A percentile compares a stretch with the other conserved stretches of the same genome.
phyloP scores from a whole-genome alignment of 1,284 basidiomycete species.

The Heterobasidion irregulare region DNA sequence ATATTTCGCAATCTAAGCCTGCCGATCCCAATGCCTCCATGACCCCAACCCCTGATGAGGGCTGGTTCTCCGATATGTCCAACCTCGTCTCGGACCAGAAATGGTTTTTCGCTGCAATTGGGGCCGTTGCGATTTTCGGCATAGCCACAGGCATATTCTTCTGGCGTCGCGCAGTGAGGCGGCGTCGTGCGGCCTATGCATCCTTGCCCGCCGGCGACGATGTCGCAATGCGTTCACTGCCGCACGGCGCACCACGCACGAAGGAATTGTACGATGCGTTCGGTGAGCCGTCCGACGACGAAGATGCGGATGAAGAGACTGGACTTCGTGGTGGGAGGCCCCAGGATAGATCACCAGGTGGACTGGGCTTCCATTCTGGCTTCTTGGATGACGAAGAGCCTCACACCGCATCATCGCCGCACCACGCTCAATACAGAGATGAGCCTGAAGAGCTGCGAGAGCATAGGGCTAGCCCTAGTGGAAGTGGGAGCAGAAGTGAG shows the following conservation, averaged over 20 bases:
- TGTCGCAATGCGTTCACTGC: constrained; percentile 63
- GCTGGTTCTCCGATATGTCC: constrained; percentile 82
- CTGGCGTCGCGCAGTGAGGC: constrained; percentile 54
- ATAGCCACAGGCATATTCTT: constrained; percentile 58
- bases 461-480: constrained; percentile 5
- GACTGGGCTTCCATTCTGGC: constrained; percentile 48
- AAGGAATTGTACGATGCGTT: constrained; percentile 92
- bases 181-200: constrained; percentile 52
- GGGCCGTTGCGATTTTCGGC: constrained; percentile 65
- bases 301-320: constrained; percentile 63
- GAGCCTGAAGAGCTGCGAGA: constrained; percentile 33
- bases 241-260: constrained; percentile 36
- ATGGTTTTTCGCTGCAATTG: constrained; percentile 80
- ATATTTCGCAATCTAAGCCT: constrained; percentile 12
- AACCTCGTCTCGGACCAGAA: constrained; percentile 68
- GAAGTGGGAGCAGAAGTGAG: constrained; percentile 34
- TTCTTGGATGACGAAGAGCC: constrained; percentile 60
- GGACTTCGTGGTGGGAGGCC: constrained; percentile 30
- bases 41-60: constrained; percentile 66
- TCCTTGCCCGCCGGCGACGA: constrained; percentile 64
- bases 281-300: constrained; percentile 74
- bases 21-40: constrained; percentile 19
- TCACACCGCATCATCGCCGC: constrained; percentile 28
- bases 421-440: constrained; percentile 41
- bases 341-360: constrained; percentile 17